Evolutionary conservation across 805 yeast genomes (phyloP).

Genomic region (Scheffersomyces ergatensis): DNA sequence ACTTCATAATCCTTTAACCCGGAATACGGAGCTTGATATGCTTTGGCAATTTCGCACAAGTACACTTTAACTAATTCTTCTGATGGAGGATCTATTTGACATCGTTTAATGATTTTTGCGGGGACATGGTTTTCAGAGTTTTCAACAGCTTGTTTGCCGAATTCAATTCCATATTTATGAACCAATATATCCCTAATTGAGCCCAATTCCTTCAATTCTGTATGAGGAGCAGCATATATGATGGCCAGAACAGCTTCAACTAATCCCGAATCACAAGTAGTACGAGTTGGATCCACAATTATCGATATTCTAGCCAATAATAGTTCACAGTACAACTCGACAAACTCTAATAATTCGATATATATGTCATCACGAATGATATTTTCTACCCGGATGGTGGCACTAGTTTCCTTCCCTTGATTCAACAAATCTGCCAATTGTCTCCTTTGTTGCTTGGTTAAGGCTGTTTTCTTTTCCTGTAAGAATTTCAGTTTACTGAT

Average conservation of each 20-base stretch:
- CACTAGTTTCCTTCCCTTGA: constrained; percentile 76
- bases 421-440: constrained; percentile 66
- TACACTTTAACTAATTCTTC: constrained; percentile 65
- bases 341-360: constrained; percentile 71
- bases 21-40: constrained; percentile 74
- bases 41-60: constrained; percentile 74
- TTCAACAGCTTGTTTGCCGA: constrained; percentile 52
- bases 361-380: constrained; percentile 79
- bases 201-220: constrained; percentile 72
- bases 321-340: constrained; percentile 82
- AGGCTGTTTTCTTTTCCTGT: constrained; percentile 71
- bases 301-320: constrained; percentile 71
- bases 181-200: constrained; percentile 61
- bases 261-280: constrained; percentile 55
- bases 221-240: constrained; percentile 65
- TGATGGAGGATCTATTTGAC: constrained; percentile 66
- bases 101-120: constrained; percentile 59
- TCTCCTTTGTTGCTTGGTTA: constrained; percentile 72
- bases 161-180: constrained; percentile 67
- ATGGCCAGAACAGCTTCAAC: constrained; percentile 73
- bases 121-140: constrained; percentile 56
- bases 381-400: constrained; percentile 79
- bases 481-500: constrained; percentile 66
- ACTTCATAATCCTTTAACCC: constrained; percentile 37
- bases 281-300: constrained; percentile 42